These are phyloP conservation scores for Baudoinia panamericana DNA, from an alignment of 495 filamentous ascomycete genomes.

Conservation along the genomic window DNA sequence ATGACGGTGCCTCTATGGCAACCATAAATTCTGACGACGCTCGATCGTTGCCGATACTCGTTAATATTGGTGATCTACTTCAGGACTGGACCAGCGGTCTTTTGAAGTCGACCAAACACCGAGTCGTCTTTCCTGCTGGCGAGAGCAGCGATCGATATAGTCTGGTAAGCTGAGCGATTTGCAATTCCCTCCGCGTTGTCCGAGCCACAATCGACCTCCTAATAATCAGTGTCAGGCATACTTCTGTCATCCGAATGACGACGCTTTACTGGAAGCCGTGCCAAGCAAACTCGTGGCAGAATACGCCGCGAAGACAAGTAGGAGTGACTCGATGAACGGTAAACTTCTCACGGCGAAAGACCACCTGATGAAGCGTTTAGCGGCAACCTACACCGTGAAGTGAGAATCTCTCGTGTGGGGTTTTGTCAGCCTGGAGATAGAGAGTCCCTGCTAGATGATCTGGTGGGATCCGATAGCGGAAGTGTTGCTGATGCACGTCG, in stretches of 20 bases:
- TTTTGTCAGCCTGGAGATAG: neutral
- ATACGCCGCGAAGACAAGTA: constrained; percentile 26
- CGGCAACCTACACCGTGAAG: constrained; percentile 56
- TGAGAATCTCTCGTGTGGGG: constrained; percentile 1
- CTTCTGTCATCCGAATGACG: constrained; percentile 76
- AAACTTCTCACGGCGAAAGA: constrained; percentile 66
- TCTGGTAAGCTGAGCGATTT: no score
- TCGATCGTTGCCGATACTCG: constrained; percentile 60
- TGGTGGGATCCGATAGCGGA: neutral
- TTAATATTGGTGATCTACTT: constrained; percentile 87
- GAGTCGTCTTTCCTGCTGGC: constrained; percentile 62
- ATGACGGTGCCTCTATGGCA: neutral
- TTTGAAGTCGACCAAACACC: constrained; percentile 72
- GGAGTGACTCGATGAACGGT: constrained; percentile 30
- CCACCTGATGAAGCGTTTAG: constrained; percentile 64
- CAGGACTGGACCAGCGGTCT: constrained; percentile 84
- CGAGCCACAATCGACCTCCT: no score
- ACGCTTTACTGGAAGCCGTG: constrained; percentile 55
- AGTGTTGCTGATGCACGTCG: neutral
- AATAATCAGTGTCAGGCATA: constrained; percentile 83
- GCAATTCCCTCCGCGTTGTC: no score
- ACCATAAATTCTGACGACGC: constrained; percentile 30
- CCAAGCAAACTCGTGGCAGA: constrained; percentile 50
- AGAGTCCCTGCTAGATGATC: no score
- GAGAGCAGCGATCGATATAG: constrained; percentile 45